phyloP scores from a whole-genome alignment of 2,329 filamentous ascomycete genomes.

The Claviceps pazoutovae region DNA sequence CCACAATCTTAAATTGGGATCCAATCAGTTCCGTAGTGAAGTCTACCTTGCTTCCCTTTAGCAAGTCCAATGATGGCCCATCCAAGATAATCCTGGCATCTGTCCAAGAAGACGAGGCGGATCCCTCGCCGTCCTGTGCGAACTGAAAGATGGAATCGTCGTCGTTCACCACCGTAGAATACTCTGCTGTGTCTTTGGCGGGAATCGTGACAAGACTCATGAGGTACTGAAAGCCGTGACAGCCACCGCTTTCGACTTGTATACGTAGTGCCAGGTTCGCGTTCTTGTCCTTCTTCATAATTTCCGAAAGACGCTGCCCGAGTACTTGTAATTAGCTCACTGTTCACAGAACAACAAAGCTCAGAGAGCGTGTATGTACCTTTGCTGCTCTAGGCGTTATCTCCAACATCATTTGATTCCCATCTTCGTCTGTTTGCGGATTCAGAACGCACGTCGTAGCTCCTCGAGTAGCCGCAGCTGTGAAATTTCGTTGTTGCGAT shows the following conservation, averaged over 20 bases:
- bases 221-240: conserved; percentile 94
- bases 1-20: conserved; percentile 85
- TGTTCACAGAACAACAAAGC: background rate
- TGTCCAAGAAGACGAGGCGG: conserved; percentile 14
- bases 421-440: conserved; percentile 66
- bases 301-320: conserved; percentile 55
- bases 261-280: conserved; percentile 79
- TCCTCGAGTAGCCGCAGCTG: conserved; percentile 19
- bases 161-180: conserved; percentile 33
- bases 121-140: conserved; percentile 31
- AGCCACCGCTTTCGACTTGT: conserved; percentile 83
- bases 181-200: conserved; percentile 18
- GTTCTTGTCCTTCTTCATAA: conserved; percentile 59
- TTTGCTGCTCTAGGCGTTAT: conserved; percentile 75
- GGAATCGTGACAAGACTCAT: conserved; percentile 69
- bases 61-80: conserved; percentile 67
- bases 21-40: conserved; percentile 90
- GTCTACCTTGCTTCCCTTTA: conserved; percentile 90
- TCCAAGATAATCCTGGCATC: conserved; percentile 79
- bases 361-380: conserved; percentile 27
- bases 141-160: conserved; percentile 85
- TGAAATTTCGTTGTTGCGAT: conserved; percentile 19
- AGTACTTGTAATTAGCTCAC: background rate
- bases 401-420: conserved; percentile 67
- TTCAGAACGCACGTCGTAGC: conserved; percentile 47